These are phyloP conservation scores for Gonium pectorale DNA, from an alignment of 139 green algal genomes.

Conservation along the genomic window DNA sequence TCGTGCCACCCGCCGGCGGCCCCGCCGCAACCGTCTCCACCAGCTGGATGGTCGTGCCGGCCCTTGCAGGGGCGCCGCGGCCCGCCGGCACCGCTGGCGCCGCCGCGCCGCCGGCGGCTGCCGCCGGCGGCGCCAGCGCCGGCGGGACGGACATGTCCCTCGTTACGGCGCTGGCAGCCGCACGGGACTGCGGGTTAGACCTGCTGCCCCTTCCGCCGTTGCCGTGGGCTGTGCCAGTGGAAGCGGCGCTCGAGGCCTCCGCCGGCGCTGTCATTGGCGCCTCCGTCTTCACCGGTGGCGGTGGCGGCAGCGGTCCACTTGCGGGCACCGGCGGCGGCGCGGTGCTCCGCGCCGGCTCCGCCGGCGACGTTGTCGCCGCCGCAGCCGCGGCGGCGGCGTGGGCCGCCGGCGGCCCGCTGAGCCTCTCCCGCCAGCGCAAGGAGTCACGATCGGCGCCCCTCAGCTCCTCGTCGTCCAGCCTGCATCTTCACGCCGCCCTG, in stretches of 20 bases:
- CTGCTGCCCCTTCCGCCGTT: conserved; percentile 17
- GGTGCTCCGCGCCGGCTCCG: not conserved
- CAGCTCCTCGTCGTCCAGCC: not conserved
- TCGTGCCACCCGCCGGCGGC: not conserved
- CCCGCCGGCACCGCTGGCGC: too few relatives aligned
- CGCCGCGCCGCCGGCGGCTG: not conserved
- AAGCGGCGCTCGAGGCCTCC: not conserved
- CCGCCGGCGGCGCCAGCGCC: not conserved
- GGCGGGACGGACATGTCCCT: not conserved
- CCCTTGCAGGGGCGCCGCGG: too few relatives aligned
- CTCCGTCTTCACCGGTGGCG: too few relatives aligned
- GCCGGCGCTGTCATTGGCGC: too few relatives aligned
- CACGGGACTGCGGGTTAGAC: conserved; percentile 13
- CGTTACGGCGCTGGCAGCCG: not conserved
- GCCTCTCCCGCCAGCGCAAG: conserved; percentile 1
- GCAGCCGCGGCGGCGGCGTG: too few relatives aligned
- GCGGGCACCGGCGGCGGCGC: too few relatives aligned
- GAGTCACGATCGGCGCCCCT: too few relatives aligned
- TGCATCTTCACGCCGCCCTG: too few relatives aligned
- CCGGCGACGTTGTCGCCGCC: not conserved
- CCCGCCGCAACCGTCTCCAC: not conserved
- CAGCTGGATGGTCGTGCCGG: not conserved
- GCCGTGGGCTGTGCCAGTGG: conserved; percentile 9
- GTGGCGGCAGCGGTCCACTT: too few relatives aligned
- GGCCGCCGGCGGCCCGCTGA: not conserved